These are phyloP conservation scores for Panicum virgatum DNA, from an alignment of 202 grass and related monocot genomes.

Conservation along the genomic window DNA sequence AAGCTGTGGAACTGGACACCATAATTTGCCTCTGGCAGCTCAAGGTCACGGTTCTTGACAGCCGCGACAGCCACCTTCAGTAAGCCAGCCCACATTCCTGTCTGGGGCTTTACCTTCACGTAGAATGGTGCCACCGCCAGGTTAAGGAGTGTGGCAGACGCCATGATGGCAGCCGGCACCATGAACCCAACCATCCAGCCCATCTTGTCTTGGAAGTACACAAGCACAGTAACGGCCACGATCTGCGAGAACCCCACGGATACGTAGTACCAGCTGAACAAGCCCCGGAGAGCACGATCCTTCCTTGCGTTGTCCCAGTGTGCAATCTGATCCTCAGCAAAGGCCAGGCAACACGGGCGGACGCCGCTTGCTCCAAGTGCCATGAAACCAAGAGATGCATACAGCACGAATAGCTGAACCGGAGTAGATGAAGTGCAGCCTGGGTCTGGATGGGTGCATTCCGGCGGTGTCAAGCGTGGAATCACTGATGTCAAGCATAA, in stretches of 20 bases:
- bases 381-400: slow-evolving; percentile 36
- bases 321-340: slow-evolving; percentile 53
- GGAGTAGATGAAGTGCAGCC: slow-evolving; percentile 8
- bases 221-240: slow-evolving; percentile 20
- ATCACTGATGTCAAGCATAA: slow-evolving; percentile 28
- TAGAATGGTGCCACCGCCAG: neutral
- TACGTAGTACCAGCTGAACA: slow-evolving; percentile 64
- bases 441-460: neutral
- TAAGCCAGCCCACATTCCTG: slow-evolving; percentile 13
- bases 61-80: slow-evolving; percentile 15
- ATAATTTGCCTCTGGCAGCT: neutral
- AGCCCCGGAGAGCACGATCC: slow-evolving; percentile 19
- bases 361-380: slow-evolving; percentile 41
- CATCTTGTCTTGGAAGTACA: slow-evolving; percentile 30
- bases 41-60: slow-evolving; percentile 31
- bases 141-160: neutral
- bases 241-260: slow-evolving; percentile 42
- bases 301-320: neutral
- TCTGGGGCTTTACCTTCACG: slow-evolving; percentile 39
- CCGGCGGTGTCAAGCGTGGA: neutral
- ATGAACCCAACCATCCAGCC: slow-evolving; percentile 42
- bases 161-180: slow-evolving; percentile 7
- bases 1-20: slow-evolving; percentile 1
- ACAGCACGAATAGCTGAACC: slow-evolving; percentile 30
- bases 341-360: slow-evolving; percentile 45